These are phyloP conservation scores for Xylaria flabelliformis DNA, from an alignment of 495 filamentous ascomycete genomes.

Conservation along the genomic window DNA sequence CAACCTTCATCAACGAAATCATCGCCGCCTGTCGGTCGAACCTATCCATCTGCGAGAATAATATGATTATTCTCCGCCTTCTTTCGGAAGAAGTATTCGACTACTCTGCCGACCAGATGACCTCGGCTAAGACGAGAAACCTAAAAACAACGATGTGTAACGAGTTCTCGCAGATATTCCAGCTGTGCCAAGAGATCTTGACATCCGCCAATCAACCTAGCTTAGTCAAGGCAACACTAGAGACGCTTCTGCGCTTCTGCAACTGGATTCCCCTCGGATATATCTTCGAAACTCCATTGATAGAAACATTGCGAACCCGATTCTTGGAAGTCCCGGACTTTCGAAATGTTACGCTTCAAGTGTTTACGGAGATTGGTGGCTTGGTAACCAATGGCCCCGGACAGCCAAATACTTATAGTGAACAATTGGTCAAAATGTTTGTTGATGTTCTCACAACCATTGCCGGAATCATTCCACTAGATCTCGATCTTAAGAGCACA, in stretches of 20 bases:
- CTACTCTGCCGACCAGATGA: slow-evolving; percentile 98
- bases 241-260: slow-evolving; percentile 92
- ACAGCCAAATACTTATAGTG: slow-evolving; percentile 81
- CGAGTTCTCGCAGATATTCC: slow-evolving; percentile 97
- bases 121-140: slow-evolving; percentile 91
- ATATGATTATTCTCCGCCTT: slow-evolving; percentile 96
- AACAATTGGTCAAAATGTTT: slow-evolving; percentile 96
- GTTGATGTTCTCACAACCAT: slow-evolving; percentile 91
- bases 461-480: slow-evolving; percentile 86
- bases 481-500: slow-evolving; percentile 85
- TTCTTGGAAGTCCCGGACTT: slow-evolving; percentile 93
- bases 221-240: slow-evolving; percentile 90
- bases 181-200: slow-evolving; percentile 92
- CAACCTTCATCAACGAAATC: slow-evolving; percentile 99
- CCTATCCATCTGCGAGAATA: slow-evolving; percentile 98
- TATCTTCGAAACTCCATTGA: slow-evolving; percentile 96
- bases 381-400: slow-evolving; percentile 71
- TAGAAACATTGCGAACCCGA: slow-evolving; percentile 87
- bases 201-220: slow-evolving; percentile 85
- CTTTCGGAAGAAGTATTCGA: slow-evolving; percentile 99
- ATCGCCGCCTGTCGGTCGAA: slow-evolving; percentile 93
- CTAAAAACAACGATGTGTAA: slow-evolving; percentile 97
- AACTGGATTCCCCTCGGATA: slow-evolving; percentile 99
- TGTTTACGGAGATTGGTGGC: slow-evolving; percentile 94
- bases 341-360: slow-evolving; percentile 94